Conservation (phyloP, 202 grass and related monocot genomes). For the Setaria italica region DNA sequence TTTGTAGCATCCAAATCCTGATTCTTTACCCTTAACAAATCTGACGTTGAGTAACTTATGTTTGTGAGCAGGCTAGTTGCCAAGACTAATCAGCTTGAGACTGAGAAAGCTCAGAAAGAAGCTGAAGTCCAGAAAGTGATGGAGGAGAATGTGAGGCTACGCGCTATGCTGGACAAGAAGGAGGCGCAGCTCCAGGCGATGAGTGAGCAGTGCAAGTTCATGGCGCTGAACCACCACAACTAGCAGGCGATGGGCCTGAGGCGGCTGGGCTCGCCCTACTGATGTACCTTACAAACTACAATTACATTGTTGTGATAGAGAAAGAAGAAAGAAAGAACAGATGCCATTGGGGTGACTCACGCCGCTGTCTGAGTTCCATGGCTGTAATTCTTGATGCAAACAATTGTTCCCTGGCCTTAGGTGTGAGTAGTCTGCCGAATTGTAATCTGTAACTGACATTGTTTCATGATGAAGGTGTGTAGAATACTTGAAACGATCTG, state of each 20-base stretch:
- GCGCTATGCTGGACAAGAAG: slow-evolving; percentile 80
- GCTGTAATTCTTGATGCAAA: slow-evolving; percentile 25
- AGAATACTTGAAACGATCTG: background rate
- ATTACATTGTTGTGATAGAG: slow-evolving; percentile 18
- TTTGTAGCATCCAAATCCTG: background rate
- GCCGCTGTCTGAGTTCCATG: background rate
- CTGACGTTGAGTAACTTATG: background rate
- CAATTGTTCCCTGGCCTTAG: slow-evolving; percentile 26
- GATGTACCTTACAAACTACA: slow-evolving; percentile 41
- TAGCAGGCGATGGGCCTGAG: slow-evolving; percentile 11
- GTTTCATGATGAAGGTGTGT: slow-evolving; percentile 14
- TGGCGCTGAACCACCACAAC: slow-evolving; percentile 62
- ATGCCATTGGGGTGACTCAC: background rate
- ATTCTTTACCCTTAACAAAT: background rate
- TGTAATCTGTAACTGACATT: slow-evolving; percentile 20
- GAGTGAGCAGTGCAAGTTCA: slow-evolving; percentile 97
- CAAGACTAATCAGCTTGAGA: slow-evolving; percentile 77
- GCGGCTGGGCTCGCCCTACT: slow-evolving; percentile 13
- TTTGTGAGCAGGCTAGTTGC: slow-evolving; percentile 65
- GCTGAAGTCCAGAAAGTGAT: slow-evolving; percentile 75
- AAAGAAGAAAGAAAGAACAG: background rate
- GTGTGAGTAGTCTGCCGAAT: background rate
- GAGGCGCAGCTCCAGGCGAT: slow-evolving; percentile 77
- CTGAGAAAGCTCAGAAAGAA: slow-evolving; percentile 90
- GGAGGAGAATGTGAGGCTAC: slow-evolving; percentile 88